A percentile compares a stretch with the other conserved stretches of the same genome.
These are phyloP conservation scores for Calocybe indica DNA, from an alignment of 768 basidiomycete species.

Conservation along the genomic window DNA sequence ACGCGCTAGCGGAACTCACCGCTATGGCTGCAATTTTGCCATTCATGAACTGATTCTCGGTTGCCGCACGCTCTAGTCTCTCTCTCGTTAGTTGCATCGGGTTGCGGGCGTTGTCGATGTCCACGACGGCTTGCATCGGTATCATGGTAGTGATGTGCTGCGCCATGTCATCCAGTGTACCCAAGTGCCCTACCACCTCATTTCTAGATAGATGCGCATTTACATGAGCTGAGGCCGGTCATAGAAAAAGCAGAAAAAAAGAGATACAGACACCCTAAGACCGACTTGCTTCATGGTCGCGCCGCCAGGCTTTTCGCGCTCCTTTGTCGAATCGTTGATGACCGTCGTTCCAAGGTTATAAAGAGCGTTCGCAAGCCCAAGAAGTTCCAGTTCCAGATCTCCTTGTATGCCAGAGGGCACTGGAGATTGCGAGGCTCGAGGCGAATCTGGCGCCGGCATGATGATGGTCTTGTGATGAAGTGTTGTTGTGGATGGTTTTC, in stretches of 20 bases:
- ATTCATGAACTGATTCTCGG: constrained; percentile 91
- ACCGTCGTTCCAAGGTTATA: constrained; percentile 83
- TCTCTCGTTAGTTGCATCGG: constrained; percentile 81
- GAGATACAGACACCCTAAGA: constrained; percentile 53
- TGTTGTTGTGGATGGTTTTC: background rate
- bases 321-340: constrained; percentile 78
- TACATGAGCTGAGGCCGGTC: constrained; percentile 2
- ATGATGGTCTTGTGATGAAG: background rate
- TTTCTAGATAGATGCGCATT: constrained; percentile 40
- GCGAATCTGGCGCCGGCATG: constrained; percentile 53
- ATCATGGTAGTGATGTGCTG: constrained; percentile 58
- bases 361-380: constrained; percentile 70
- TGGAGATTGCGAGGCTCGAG: constrained; percentile 69
- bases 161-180: constrained; percentile 63
- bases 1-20: constrained; percentile 31
- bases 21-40: constrained; percentile 78
- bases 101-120: constrained; percentile 76
- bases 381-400: constrained; percentile 68
- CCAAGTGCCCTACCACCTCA: constrained; percentile 65
- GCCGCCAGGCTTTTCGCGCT: constrained; percentile 62
- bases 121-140: constrained; percentile 68
- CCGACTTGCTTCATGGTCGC: constrained; percentile 63
- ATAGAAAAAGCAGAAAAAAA: background rate
- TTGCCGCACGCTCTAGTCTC: constrained; percentile 74
- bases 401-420: constrained; percentile 64